These are phyloP conservation scores for Tulasnella sp. DNA, from an alignment of 768 basidiomycete genomes.

Conservation along the genomic window DNA sequence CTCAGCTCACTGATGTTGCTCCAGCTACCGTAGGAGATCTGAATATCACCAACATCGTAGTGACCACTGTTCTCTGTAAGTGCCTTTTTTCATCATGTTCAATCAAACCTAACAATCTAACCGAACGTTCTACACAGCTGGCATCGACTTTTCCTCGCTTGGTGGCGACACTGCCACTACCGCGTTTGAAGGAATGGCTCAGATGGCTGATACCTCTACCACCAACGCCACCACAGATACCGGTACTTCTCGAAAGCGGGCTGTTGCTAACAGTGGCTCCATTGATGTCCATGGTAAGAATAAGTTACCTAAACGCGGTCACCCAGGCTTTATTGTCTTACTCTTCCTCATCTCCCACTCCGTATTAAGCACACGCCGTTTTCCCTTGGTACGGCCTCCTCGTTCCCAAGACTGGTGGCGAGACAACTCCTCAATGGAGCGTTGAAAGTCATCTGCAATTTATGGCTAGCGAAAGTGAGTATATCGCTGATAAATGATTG, in stretches of 20 bases:
- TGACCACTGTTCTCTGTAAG: not conserved
- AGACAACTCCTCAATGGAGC: constrained; percentile 1
- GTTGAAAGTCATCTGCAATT: not conserved
- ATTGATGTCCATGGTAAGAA: not conserved
- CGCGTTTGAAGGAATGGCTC: not conserved
- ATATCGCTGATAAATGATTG: too few species aligned
- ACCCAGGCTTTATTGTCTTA: not conserved
- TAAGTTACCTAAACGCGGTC: not conserved
- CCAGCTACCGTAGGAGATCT: not conserved
- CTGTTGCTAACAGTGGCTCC: not conserved
- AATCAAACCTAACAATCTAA: not conserved
- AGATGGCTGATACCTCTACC: not conserved
- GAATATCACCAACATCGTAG: not conserved
- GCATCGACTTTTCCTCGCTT: constrained; percentile 2
- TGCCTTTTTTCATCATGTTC: not conserved
- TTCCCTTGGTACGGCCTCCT: constrained; percentile 1
- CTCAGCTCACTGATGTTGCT: not conserved
- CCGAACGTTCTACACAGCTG: not conserved
- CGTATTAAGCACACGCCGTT: constrained; percentile 4
- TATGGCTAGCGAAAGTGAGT: not conserved
- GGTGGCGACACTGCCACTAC: not conserved
- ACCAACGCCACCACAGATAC: not conserved
- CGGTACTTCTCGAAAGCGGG: constrained; percentile 1
- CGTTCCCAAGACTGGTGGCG: constrained; percentile 10
- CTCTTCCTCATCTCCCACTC: not conserved